Percentiles rank a stretch among this genome's conserved stretches.
phyloP scores from a whole-genome alignment of 2,329 filamentous ascomycete species.

The Xylaria sp. region DNA sequence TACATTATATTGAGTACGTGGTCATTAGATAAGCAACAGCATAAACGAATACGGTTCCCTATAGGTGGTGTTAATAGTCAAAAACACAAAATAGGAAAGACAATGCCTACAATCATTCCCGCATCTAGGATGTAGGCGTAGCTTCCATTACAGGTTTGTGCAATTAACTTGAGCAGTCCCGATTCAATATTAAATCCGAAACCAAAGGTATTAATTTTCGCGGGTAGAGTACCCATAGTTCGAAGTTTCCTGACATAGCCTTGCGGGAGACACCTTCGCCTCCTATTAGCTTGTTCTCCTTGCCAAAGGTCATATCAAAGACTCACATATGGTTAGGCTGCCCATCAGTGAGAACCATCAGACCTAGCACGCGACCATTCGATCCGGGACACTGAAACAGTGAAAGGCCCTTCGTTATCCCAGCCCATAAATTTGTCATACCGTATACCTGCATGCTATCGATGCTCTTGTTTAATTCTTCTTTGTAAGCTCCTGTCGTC shows the following conservation, averaged over 20 bases:
- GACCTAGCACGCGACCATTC: constrained; percentile 57
- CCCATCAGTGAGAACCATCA: constrained; percentile 67
- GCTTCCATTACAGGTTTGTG: constrained; percentile 66
- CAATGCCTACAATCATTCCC: constrained; percentile 64
- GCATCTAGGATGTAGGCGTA: constrained; percentile 72
- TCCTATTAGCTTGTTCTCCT: constrained; percentile 8
- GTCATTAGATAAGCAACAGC: constrained; percentile 70
- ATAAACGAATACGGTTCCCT: constrained; percentile 70
- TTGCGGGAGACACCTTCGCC: constrained; percentile 56
- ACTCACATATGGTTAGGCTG: constrained; percentile 64
- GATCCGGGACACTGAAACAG: constrained; percentile 54
- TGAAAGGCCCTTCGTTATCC: constrained; percentile 62
- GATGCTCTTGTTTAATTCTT: constrained; percentile 55
- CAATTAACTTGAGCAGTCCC: constrained; percentile 68
- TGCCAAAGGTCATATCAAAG: not conserved
- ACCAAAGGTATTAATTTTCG: constrained; percentile 65
- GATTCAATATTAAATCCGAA: constrained; percentile 63
- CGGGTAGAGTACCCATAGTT: constrained; percentile 54
- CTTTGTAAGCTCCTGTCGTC: constrained; percentile 62
- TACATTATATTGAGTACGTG: constrained; percentile 64
- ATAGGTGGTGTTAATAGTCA: constrained; percentile 18
- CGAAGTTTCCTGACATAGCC: constrained; percentile 67
- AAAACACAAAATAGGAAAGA: not conserved
- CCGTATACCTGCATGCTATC: constrained; percentile 53
- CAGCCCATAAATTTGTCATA: constrained; percentile 69